These are phyloP conservation scores for Thermochaetoides dissita DNA, from an alignment of 2,329 filamentous ascomycete genomes.

Conservation along the genomic window DNA sequence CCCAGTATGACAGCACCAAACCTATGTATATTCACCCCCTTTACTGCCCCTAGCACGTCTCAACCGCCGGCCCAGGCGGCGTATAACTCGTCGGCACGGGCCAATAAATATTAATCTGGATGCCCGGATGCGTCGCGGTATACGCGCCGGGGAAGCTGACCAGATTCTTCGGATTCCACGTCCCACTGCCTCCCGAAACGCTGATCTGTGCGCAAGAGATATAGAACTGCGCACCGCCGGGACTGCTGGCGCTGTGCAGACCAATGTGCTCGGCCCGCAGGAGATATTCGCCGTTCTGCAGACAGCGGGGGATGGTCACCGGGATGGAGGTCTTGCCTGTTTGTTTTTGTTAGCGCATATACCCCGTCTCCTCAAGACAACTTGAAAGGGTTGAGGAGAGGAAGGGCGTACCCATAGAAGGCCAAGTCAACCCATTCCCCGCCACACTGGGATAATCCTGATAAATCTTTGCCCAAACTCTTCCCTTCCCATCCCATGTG, in stretches of 20 bases:
- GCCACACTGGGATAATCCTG: conserved; percentile 26
- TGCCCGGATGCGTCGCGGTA: conserved; percentile 25
- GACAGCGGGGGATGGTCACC: conserved; percentile 29
- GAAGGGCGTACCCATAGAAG: conserved; percentile 20
- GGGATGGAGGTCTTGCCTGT: conserved; percentile 21
- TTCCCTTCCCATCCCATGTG: conserved; percentile 24
- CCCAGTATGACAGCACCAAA: too few species aligned
- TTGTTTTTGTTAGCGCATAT: not conserved
- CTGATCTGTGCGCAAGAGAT: conserved; percentile 28
- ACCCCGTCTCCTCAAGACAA: too few species aligned
- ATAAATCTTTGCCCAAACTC: conserved; percentile 31
- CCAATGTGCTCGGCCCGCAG: conserved; percentile 35
- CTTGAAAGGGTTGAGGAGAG: not conserved
- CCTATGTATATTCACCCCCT: not conserved
- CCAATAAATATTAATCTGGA: conserved; percentile 31
- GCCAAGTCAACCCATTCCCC: conserved; percentile 24
- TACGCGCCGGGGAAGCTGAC: conserved; percentile 31
- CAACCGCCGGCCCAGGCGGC: conserved; percentile 14
- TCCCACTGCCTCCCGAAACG: conserved; percentile 28
- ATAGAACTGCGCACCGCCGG: conserved; percentile 33
- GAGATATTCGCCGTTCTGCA: conserved; percentile 35
- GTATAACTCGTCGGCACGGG: conserved; percentile 26
- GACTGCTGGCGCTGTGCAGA: conserved; percentile 27
- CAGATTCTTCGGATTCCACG: conserved; percentile 21
- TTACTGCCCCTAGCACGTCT: conserved; percentile 12